phyloP scores from a whole-genome alignment of 805 yeast species.

The Metschnikowia aberdeeniae region DNA sequence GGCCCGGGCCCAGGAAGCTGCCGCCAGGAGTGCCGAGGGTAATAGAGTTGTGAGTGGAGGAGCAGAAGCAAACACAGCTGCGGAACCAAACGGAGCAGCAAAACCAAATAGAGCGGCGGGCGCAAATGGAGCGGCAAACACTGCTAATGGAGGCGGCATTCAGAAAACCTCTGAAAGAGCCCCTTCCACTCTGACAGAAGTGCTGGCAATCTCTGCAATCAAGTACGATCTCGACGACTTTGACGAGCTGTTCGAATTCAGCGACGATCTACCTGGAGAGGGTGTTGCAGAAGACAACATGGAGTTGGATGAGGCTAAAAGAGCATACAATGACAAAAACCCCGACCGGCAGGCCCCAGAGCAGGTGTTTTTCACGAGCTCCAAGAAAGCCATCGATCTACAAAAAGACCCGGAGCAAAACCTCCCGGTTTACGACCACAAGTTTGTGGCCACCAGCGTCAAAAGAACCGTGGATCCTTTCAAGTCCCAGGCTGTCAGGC shows the following conservation, averaged over 20 bases:
- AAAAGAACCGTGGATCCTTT: constrained; percentile 59
- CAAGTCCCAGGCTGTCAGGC: constrained; percentile 60
- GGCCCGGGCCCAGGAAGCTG: background rate
- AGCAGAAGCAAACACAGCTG: background rate
- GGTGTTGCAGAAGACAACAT: constrained; percentile 11
- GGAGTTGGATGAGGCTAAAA: constrained; percentile 1
- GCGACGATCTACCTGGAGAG: constrained; percentile 35
- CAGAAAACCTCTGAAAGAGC: background rate
- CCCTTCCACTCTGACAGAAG: no score
- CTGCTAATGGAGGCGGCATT: background rate
- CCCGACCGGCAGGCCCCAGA: constrained; percentile 9
- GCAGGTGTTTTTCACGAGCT: constrained; percentile 19
- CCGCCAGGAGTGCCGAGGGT: no score
- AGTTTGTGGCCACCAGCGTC: constrained; percentile 47
- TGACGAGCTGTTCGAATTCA: constrained; percentile 39
- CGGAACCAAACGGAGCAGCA: background rate
- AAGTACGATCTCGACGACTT: constrained; percentile 26
- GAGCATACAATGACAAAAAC: background rate
- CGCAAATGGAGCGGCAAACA: background rate
- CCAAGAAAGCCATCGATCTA: constrained; percentile 18
- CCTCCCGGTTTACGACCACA: constrained; percentile 51
- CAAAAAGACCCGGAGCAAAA: constrained; percentile 19
- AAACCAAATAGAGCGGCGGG: background rate
- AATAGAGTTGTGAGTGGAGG: no score
- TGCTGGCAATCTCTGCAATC: constrained; percentile 4